Evolutionary conservation across 2,329 filamentous ascomycete genomes (phyloP).

Genomic region (Hypomyces rosellus): DNA sequence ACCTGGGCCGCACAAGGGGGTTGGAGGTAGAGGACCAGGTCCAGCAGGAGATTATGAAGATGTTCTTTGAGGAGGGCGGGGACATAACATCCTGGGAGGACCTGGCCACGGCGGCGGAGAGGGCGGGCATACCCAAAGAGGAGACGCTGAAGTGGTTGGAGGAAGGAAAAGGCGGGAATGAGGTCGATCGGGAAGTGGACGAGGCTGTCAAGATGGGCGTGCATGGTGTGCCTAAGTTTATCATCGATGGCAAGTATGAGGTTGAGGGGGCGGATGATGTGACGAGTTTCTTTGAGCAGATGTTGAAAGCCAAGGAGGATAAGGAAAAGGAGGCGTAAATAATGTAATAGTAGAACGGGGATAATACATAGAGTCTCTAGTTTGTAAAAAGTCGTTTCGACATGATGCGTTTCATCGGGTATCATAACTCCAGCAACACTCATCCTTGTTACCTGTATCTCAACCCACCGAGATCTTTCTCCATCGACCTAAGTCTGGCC

Average conservation of each 20-base stretch:
- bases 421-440: neutral
- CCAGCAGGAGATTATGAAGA: conserved; percentile 56
- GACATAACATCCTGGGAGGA: conserved; percentile 55
- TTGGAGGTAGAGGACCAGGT: conserved; percentile 50
- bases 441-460: conserved; percentile 43
- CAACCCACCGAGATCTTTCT: conserved; percentile 50
- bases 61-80: conserved; percentile 59
- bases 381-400: neutral
- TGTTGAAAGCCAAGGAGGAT: conserved; percentile 44
- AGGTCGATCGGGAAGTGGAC: conserved; percentile 51
- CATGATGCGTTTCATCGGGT: neutral
- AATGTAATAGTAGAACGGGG: neutral
- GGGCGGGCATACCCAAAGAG: conserved; percentile 45
- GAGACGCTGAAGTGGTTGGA: conserved; percentile 50
- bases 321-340: neutral
- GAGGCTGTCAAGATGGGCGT: conserved; percentile 47
- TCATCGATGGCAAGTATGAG: conserved; percentile 61
- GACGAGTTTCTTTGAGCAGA: conserved; percentile 57
- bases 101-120: conserved; percentile 45
- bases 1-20: conserved; percentile 51
- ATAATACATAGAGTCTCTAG: neutral
- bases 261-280: conserved; percentile 68
- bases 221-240: conserved; percentile 68
- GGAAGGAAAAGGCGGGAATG: conserved; percentile 46
- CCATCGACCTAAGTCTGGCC: conserved; percentile 45